Conservation (phyloP, 345 rosid genomes). For the Lepidium aucheri region DNA sequence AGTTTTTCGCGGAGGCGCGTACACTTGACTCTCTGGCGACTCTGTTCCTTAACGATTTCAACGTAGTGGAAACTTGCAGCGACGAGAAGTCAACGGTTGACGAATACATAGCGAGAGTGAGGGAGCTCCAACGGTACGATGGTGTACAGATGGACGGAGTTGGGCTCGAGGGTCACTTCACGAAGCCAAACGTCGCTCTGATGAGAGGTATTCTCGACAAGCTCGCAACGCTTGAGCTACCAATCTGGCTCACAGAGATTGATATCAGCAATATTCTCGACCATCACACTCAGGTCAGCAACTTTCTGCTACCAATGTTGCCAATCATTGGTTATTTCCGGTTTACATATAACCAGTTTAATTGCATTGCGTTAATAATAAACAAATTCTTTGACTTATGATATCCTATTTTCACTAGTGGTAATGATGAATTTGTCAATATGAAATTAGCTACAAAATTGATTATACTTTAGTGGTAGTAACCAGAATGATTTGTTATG, state of each 20-base stretch:
- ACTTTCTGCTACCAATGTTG: background rate
- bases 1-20: constrained; percentile 55
- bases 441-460: background rate
- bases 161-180: constrained; percentile 75
- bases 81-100: constrained; percentile 69
- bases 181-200: constrained; percentile 53
- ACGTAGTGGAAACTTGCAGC: constrained; percentile 72
- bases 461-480: background rate
- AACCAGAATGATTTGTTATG: background rate
- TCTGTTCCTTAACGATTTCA: constrained; percentile 71
- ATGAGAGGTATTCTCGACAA: constrained; percentile 72
- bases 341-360: background rate
- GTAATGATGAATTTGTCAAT: background rate
- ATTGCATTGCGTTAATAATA: too few relatives aligned
- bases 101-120: constrained; percentile 41
- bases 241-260: constrained; percentile 86
- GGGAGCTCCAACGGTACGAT: constrained; percentile 35
- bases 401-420: background rate
- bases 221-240: constrained; percentile 55
- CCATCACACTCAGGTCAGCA: constrained; percentile 44
- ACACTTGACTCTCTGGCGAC: constrained; percentile 57
- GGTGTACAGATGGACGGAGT: constrained; percentile 58
- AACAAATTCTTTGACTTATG: too few relatives aligned
- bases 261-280: constrained; percentile 47
- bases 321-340: background rate